Conservation (phyloP, 306 rosid genomes). For the Parietaria judaica region DNA sequence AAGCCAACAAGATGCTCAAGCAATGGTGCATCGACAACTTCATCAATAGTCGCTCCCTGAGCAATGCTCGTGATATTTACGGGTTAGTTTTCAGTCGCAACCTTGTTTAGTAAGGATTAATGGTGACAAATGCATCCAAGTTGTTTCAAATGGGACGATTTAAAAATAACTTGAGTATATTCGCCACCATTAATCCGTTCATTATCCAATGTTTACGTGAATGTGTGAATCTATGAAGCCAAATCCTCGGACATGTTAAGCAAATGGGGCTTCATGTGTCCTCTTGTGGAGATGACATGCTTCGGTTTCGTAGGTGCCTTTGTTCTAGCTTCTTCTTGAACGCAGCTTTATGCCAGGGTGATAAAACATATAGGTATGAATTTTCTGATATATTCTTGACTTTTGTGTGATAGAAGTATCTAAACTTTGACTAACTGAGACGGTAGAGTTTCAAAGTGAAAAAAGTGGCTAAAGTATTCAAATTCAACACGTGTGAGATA, state of each 20-base stretch:
- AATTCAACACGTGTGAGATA: too few species aligned
- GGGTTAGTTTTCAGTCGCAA: constrained; percentile 39
- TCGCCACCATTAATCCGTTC: too few species aligned
- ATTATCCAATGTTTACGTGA: background rate
- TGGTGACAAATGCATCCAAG: too few species aligned
- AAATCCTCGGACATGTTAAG: constrained; percentile 56
- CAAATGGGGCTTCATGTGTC: constrained; percentile 63
- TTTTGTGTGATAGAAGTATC: too few species aligned
- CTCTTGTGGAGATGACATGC: constrained; percentile 83
- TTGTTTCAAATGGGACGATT: too few species aligned
- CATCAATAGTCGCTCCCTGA: constrained; percentile 74
- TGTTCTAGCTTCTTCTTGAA: constrained; percentile 85
- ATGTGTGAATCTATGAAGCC: constrained; percentile 38
- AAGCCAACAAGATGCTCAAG: constrained; percentile 55
- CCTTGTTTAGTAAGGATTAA: too few species aligned
- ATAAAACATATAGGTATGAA: constrained; percentile 94
- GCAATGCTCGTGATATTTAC: constrained; percentile 84
- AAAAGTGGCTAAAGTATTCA: too few species aligned
- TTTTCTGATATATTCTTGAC: background rate
- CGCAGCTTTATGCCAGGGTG: constrained; percentile 78
- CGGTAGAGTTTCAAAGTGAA: too few species aligned
- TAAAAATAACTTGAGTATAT: too few species aligned
- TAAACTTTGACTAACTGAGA: too few species aligned
- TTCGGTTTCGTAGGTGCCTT: constrained; percentile 78
- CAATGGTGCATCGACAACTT: constrained; percentile 95